phyloP scores from a whole-genome alignment of 78 protist species.

The Dictyostelium discoideum region dicty_2.7 NC_007089.4:871001-871500 shows the following conservation, averaged over 20 bases:
- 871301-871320: conserved; percentile 35
- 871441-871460: no score
- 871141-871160: conserved; percentile 24
- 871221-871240: conserved; percentile 20
- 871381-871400: conserved; percentile 57
- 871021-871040: conserved; percentile 76
- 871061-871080: conserved; percentile 46
- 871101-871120: conserved; percentile 71
- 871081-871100: not conserved
- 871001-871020: conserved; percentile 60
- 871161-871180: conserved; percentile 80
- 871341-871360: conserved; percentile 50
- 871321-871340: not conserved
- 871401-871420: conserved; percentile 40
- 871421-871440: not conserved
- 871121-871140: conserved; percentile 26
- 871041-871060: conserved; percentile 67
- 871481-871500: no score
- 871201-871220: conserved; percentile 28
- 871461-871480: no score
- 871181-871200: conserved; percentile 78
- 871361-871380: conserved; percentile 72
- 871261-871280: conserved; percentile 59
- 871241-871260: not conserved
- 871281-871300: conserved; percentile 67